Evolutionary conservation across 257 asterid species (phyloP), one percentile per base, ranked within the genome.

Genomic region (Jasminum sambac): DNA sequence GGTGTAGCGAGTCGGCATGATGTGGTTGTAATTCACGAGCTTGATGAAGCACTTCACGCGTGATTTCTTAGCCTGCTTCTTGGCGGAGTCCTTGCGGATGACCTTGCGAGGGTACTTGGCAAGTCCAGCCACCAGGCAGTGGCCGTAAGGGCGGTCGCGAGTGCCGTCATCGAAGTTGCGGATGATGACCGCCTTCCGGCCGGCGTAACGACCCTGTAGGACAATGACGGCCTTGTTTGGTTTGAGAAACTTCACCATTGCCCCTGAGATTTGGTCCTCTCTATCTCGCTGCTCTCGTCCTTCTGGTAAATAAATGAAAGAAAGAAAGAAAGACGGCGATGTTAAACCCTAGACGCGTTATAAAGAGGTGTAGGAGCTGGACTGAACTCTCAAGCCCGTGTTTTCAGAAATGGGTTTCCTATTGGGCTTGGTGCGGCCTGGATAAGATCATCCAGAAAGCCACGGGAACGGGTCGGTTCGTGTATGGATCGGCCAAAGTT

Each of bases 91-190:
- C 62, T 55, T 55, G 34, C 62, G 62, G 16, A 55, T 55, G 5
- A 55, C 62, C 36, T 55, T 55, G 62, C 62, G 62, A 11, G 62
- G 62, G 34, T 55, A 55, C 62, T 55, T 55, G 62, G 34, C 34
- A 3, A 55, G 26, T 6, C 62, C 62, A 8, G 62, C 62, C 62
- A 55, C 62, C 34, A 55, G 36, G 36, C 62, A 55, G 62, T 55
- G 62, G 59, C 59, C 59, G 24, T 50, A 50, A 16, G 59, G 5
- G 24, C 59, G 59, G 59, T 50, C 59, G 25, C 59, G 59, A 9
- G 59, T 50, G 59, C 59, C 59, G 11, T 50, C 59, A 1, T 50
- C 59, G 59, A 50, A 50, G 59, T 50, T 50, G 11, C 59, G 59
- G 19, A 50, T 50, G 59, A 50, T 50, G 24, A 50, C 59, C 25